Evolutionary conservation across 2,329 filamentous ascomycete species (phyloP).

Genomic region (Scedosporium dehoogii): DNA sequence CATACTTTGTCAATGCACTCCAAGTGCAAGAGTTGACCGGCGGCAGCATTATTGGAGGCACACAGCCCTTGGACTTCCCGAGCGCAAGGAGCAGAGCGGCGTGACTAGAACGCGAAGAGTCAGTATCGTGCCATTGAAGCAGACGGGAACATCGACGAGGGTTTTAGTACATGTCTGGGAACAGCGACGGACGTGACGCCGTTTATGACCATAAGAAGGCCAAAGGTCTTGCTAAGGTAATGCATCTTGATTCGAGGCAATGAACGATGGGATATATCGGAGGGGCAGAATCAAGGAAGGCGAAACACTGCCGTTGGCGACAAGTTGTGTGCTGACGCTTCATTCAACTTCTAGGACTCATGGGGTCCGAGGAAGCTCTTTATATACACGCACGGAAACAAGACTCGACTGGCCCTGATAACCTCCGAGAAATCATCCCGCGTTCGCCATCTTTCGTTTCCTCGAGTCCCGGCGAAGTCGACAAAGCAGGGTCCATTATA

Average conservation of each 20-base stretch:
- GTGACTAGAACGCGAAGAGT: not conserved
- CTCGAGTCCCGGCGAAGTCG: not conserved
- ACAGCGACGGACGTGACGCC: slow-evolving; percentile 3
- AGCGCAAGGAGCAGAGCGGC: not conserved
- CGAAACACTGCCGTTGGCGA: not conserved
- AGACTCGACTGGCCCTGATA: not conserved
- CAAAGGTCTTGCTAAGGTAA: slow-evolving; percentile 7
- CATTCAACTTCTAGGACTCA: not conserved
- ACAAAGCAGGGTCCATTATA: not conserved
- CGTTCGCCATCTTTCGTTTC: not conserved
- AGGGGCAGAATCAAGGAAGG: not conserved
- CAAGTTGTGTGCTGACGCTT: not conserved
- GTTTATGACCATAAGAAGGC: slow-evolving; percentile 3
- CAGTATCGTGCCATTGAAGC: not conserved
- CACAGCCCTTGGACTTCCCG: not conserved
- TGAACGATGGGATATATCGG: not conserved
- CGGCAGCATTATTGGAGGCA: not conserved
- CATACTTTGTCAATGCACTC: not conserved
- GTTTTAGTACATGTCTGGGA: not conserved
- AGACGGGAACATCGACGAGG: not conserved
- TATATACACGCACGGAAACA: not conserved
- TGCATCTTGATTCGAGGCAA: slow-evolving; percentile 1
- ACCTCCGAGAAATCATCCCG: not conserved
- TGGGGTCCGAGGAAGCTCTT: not conserved
- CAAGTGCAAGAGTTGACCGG: not conserved